phyloP scores from a whole-genome alignment of 2,329 filamentous ascomycete genomes.

The Trichoderma hamatum region DNA sequence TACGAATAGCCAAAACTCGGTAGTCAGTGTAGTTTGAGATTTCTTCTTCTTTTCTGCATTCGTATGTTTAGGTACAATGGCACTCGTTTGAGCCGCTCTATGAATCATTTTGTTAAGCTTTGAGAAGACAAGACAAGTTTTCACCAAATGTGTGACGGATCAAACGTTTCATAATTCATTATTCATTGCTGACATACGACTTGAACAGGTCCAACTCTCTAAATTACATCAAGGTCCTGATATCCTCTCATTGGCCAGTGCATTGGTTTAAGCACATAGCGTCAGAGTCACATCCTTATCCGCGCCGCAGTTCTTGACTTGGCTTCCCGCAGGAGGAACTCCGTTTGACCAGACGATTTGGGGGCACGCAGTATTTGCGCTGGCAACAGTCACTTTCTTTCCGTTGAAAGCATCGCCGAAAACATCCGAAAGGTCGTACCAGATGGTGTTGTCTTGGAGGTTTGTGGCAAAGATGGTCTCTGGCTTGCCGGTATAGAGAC shows the following conservation, averaged over 20 bases:
- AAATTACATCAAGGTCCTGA: background rate
- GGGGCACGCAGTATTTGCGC: slow-evolving; percentile 38
- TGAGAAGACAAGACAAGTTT: background rate
- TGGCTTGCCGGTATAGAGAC: slow-evolving; percentile 45
- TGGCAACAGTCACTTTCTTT: slow-evolving; percentile 38
- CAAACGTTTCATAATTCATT: background rate
- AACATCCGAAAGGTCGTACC: slow-evolving; percentile 46
- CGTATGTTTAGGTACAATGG: background rate
- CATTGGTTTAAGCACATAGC: slow-evolving; percentile 37
- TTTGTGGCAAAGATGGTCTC: slow-evolving; percentile 47
- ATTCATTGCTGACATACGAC: slow-evolving; percentile 5
- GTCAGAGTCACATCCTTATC: slow-evolving; percentile 41
- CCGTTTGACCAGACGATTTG: slow-evolving; percentile 43
- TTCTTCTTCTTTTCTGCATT: background rate
- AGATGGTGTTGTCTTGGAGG: slow-evolving; percentile 41
- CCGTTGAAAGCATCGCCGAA: slow-evolving; percentile 46
- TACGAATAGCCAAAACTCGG: background rate
- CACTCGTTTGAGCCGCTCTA: background rate
- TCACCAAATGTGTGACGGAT: background rate
- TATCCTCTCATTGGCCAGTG: background rate
- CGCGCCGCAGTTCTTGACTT: slow-evolving; percentile 43
- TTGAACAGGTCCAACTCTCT: background rate
- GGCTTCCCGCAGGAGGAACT: slow-evolving; percentile 41
- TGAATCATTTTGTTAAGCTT: background rate
- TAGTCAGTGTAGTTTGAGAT: background rate